Base-by-base conservation (phyloP, 306 rosid genomes). In the Vigna trinervia region DNA sequence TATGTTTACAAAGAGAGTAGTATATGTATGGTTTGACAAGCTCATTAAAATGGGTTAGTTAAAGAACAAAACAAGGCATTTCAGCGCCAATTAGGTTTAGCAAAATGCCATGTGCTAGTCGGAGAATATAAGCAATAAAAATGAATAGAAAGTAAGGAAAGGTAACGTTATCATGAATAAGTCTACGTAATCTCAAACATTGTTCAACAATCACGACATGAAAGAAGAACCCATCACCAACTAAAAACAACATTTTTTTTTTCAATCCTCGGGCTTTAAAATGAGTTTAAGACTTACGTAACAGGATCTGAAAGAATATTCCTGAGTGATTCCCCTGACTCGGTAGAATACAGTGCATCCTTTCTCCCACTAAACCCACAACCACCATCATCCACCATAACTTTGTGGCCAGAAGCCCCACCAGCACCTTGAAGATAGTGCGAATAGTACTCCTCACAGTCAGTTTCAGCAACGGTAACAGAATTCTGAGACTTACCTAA, bases 321-420 rank as follows among this genome's bases (percentile, higher is more conserved):
- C 84, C 97, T 89, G 82, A 96, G 83, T 12, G 99, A 91, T 43
- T 96, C 97, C 73, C 93, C 92, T 0, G 97, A 85, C 81, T 96
- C 99, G 17, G 77, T 81, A 9, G 86, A 84, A 75, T 81, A 70
- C 36, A 78, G 74, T 58, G 58, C 87, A 47, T 96, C 96, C 81
- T 84, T 92, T 71, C 98, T 91, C 65, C 98, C 97, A 81, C 91
- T 90, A 74, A 96, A 89, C 7, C 93, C 98, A 67, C 97, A 89
- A 38, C 96, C 91, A 86, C 86, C 86, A 23, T 89, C 99, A 69
- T 78, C 88, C 57, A 51, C 81, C 83, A 81, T 83, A 64, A 85
- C 93, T 88, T 91, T 96, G 47, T 86, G 94, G 71, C 80, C 88
- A 69, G 92, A 86, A 75, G 81, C 86, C 26, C 92, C 97, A 74